Evolutionary conservation across 202 grass and related monocot species (phyloP).

Genomic region (Setaria viridis): DNA sequence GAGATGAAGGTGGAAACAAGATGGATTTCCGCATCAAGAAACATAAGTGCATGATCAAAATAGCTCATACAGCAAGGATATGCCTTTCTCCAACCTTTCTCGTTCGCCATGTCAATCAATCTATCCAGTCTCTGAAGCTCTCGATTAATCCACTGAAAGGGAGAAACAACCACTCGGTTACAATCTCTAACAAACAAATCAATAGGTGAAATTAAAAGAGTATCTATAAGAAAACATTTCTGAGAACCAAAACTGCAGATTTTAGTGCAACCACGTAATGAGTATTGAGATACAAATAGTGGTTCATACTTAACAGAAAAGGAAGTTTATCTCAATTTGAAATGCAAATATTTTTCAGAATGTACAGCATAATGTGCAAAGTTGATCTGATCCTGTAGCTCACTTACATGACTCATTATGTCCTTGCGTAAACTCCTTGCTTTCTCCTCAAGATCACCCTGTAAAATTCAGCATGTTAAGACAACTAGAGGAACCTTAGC

Average conservation of each 20-base stretch:
- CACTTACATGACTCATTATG: slow-evolving; percentile 80
- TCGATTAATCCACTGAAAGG: slow-evolving; percentile 78
- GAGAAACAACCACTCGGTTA: slow-evolving; percentile 21
- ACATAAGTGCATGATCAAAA: slow-evolving; percentile 33
- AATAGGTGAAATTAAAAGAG: slow-evolving; percentile 24
- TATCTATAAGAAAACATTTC: slow-evolving; percentile 22
- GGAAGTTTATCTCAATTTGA: not conserved
- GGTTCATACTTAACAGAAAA: not conserved
- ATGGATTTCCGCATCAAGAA: slow-evolving; percentile 21
- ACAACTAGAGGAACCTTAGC: slow-evolving; percentile 3
- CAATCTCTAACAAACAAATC: slow-evolving; percentile 10
- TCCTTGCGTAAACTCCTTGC: slow-evolving; percentile 65
- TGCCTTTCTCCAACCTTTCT: slow-evolving; percentile 82
- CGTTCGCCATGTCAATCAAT: slow-evolving; percentile 67
- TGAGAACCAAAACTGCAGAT: slow-evolving; percentile 15
- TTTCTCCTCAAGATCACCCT: slow-evolving; percentile 86
- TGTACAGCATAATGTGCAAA: not conserved
- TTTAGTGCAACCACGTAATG: slow-evolving; percentile 4
- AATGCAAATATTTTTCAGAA: not conserved
- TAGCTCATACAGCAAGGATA: slow-evolving; percentile 73
- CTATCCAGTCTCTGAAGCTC: slow-evolving; percentile 71
- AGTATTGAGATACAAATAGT: not conserved
- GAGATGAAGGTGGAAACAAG: slow-evolving; percentile 26
- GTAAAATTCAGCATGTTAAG: slow-evolving; percentile 48
- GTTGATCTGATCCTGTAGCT: slow-evolving; percentile 23